These are phyloP conservation scores for Endotrypanum monterogeii DNA, from an alignment of 208 protist species.

Conservation along the genomic window DNA sequence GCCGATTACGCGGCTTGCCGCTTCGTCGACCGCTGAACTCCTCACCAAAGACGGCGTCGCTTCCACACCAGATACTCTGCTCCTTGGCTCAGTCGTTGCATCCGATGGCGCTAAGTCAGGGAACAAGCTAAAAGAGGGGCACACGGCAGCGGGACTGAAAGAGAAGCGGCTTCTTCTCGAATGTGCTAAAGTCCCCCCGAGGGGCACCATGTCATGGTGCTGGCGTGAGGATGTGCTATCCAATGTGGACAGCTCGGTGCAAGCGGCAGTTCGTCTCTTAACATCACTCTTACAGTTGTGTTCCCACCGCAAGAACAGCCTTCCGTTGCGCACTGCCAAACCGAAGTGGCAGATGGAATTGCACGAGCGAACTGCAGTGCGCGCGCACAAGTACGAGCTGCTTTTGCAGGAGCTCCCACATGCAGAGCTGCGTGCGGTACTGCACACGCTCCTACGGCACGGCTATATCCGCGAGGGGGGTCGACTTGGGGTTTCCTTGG, in stretches of 20 bases:
- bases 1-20: not conserved
- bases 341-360: conserved; percentile 60
- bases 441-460: conserved; percentile 46
- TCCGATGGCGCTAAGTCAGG: not conserved
- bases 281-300: conserved; percentile 35
- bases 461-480: conserved; percentile 50
- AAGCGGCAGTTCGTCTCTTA: conserved; percentile 22
- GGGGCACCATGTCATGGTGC: conserved; percentile 9
- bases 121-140: not conserved
- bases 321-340: conserved; percentile 36
- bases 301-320: conserved; percentile 27
- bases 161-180: not conserved
- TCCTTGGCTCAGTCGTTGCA: not conserved
- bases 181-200: not conserved
- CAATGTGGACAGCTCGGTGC: conserved; percentile 32
- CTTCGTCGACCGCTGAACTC: not conserved
- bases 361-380: conserved; percentile 47
- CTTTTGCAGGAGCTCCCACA: conserved; percentile 73
- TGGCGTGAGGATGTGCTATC: conserved; percentile 25
- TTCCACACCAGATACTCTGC: not conserved
- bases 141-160: not conserved
- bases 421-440: conserved; percentile 32
- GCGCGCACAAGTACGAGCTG: conserved; percentile 80
- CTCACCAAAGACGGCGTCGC: not conserved
- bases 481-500: conserved; percentile 43